phyloP scores from a whole-genome alignment of 1,284 basidiomycete species.

The Moniliophthora roreri region DNA sequence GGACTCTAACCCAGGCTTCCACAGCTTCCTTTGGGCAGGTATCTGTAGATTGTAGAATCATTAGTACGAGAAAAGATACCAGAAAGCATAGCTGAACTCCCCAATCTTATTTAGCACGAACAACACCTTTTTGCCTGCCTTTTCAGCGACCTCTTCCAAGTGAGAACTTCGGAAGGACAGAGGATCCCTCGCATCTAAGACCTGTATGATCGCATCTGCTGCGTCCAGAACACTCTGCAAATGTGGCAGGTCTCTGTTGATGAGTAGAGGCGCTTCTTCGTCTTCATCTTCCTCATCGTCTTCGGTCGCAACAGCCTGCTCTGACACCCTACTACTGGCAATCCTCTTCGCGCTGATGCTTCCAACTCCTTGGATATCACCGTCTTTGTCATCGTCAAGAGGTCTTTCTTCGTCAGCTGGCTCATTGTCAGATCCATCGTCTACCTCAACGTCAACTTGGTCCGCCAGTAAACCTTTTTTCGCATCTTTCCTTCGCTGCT shows the following conservation, averaged over 20 bases:
- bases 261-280: slow-evolving; percentile 56
- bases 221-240: slow-evolving; percentile 75
- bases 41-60: slow-evolving; percentile 47
- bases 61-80: slow-evolving; percentile 2
- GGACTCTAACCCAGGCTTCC: slow-evolving; percentile 70
- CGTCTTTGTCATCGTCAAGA: slow-evolving; percentile 29
- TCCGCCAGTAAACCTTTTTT: slow-evolving; percentile 44
- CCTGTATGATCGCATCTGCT: slow-evolving; percentile 83
- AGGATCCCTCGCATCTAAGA: slow-evolving; percentile 88
- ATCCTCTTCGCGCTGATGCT: slow-evolving; percentile 41
- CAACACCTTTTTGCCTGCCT: slow-evolving; percentile 54
- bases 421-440: slow-evolving; percentile 32
- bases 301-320: slow-evolving; percentile 24
- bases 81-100: slow-evolving; percentile 34
- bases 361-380: slow-evolving; percentile 41
- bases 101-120: slow-evolving; percentile 88
- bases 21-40: slow-evolving; percentile 83
- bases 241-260: slow-evolving; percentile 68
- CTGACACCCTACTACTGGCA: slow-evolving; percentile 31
- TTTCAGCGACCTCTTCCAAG: slow-evolving; percentile 57
- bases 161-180: slow-evolving; percentile 63
- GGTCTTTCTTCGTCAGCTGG: slow-evolving; percentile 27
- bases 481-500: slow-evolving; percentile 60
- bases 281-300: slow-evolving; percentile 42
- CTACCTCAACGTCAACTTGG: slow-evolving; percentile 29